These are phyloP conservation scores for Coemansia sp. DNA, from an alignment of 192 early-diverging fungal genomes.

Conservation along the genomic window DNA sequence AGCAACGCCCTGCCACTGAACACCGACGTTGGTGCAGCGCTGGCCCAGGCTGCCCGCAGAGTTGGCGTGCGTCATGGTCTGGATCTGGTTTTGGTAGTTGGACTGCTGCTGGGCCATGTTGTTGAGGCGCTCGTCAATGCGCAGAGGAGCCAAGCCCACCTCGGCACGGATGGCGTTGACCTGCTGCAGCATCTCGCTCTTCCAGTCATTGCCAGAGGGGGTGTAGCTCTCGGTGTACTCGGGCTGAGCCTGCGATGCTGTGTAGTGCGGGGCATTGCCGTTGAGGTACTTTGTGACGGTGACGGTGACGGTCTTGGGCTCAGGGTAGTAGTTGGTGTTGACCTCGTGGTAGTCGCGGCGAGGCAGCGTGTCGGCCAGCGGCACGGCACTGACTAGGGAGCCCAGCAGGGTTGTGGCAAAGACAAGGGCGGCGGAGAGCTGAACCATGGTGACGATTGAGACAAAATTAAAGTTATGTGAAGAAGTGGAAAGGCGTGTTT, in stretches of 20 bases:
- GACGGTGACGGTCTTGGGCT: conserved; percentile 12
- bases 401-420: neutral
- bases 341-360: conserved; percentile 31
- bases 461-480: neutral
- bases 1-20: conserved; percentile 26
- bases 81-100: conserved; percentile 19
- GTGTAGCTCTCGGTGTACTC: neutral
- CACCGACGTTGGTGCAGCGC: conserved; percentile 20
- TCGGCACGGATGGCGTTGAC: conserved; percentile 31
- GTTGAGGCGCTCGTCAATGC: conserved; percentile 17
- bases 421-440: neutral
- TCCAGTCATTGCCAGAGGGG: conserved; percentile 12
- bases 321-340: conserved; percentile 15
- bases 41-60: conserved; percentile 17
- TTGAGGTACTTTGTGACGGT: conserved; percentile 15
- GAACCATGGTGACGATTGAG: neutral
- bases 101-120: conserved; percentile 36
- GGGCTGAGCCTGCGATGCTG: neutral
- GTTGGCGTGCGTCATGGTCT: conserved; percentile 29
- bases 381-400: conserved; percentile 1
- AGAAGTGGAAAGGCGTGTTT: neutral
- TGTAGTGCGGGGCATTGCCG: neutral
- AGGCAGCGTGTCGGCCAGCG: conserved; percentile 18
- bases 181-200: conserved; percentile 34
- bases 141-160: conserved; percentile 21